These are phyloP conservation scores for Lophiostoma macrostomum DNA, from an alignment of 495 filamentous ascomycete genomes.

Conservation along the genomic window DNA sequence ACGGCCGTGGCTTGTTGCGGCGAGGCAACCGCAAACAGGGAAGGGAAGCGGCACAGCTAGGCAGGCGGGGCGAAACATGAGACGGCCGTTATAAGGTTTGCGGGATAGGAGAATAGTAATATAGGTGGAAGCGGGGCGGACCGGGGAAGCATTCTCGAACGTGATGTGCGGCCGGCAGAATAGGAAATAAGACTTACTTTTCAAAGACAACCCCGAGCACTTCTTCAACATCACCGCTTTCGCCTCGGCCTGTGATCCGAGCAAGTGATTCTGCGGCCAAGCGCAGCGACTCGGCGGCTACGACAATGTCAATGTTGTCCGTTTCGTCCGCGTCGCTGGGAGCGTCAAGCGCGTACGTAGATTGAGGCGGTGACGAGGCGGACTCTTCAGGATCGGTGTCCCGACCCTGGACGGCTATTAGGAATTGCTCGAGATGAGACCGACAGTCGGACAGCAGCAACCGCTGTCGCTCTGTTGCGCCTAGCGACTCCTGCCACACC, in stretches of 20 bases:
- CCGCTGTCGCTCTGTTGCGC: constrained; percentile 85
- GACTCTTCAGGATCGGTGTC: background rate
- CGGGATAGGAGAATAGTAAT: background rate
- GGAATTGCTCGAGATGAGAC: constrained; percentile 65
- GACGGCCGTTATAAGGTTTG: background rate
- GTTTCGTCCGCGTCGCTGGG: constrained; percentile 37
- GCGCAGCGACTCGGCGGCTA: constrained; percentile 87
- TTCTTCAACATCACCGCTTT: constrained; percentile 90
- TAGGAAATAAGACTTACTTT: constrained; percentile 57
- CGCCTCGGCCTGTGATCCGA: constrained; percentile 82
- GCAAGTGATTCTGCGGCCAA: constrained; percentile 76
- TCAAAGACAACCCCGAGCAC: constrained; percentile 97
- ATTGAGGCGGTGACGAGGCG: background rate
- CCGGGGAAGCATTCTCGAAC: background rate
- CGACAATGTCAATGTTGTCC: constrained; percentile 71
- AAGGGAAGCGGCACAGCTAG: constrained; percentile 12
- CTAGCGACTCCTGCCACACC: constrained; percentile 79
- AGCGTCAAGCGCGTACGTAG: constrained; percentile 37
- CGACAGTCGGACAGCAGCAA: constrained; percentile 73
- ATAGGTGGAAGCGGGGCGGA: too few species aligned
- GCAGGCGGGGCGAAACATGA: background rate
- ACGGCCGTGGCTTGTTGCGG: constrained; percentile 12
- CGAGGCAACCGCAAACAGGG: background rate
- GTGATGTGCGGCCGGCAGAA: background rate
- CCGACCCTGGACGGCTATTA: constrained; percentile 39